Evolutionary conservation across 2,329 filamentous ascomycete species (phyloP).

Genomic region (Phialocephala sp.): DNA sequence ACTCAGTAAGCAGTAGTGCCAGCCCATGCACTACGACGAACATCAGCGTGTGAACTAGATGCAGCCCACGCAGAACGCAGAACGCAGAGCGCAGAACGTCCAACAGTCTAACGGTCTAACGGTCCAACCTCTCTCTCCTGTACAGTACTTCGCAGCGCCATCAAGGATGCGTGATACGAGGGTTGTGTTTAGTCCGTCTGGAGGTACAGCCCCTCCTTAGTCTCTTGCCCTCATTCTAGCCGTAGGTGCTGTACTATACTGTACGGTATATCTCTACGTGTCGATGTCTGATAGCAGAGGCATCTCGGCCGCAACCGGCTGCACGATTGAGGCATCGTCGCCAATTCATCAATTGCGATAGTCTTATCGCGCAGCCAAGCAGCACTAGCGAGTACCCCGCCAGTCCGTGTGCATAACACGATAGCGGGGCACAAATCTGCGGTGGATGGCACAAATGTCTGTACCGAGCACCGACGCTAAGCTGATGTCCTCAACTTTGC

Average conservation of each 20-base stretch:
- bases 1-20: too few species aligned
- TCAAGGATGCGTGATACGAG: too few species aligned
- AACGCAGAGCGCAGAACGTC: too few species aligned
- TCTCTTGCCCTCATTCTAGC: not conserved
- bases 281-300: constrained; percentile 4
- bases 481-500: not conserved
- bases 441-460: not conserved
- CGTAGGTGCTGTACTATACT: not conserved
- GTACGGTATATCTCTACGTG: not conserved
- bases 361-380: not conserved
- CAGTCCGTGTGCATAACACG: not conserved
- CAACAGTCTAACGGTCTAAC: too few species aligned
- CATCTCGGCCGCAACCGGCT: not conserved
- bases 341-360: not conserved
- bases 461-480: too few species aligned
- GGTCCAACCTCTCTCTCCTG: not conserved
- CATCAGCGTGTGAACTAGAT: too few species aligned
- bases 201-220: too few species aligned
- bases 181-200: too few species aligned
- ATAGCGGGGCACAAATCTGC: not conserved
- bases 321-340: too few species aligned
- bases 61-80: too few species aligned
- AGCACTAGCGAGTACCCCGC: not conserved
- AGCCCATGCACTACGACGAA: too few species aligned
- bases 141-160: not conserved